phyloP scores from a whole-genome alignment of 331 rosid genomes.

The Quercus tomentella region DNA sequence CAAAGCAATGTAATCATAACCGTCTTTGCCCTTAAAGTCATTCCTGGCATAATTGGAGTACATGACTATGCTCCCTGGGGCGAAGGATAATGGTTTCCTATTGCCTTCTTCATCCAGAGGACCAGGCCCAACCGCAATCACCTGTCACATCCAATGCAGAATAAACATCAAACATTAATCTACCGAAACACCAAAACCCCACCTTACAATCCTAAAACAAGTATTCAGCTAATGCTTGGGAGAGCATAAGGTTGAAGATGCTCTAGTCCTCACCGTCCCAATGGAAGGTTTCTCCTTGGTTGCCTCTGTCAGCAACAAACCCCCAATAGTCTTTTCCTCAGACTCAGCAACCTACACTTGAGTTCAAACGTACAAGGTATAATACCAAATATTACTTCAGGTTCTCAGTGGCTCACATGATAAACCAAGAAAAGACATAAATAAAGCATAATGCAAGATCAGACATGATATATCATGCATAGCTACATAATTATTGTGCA shows the following conservation, averaged over 20 bases:
- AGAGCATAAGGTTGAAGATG: not conserved
- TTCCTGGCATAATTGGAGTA: slow-evolving; percentile 86
- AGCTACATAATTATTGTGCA: not conserved
- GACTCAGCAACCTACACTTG: slow-evolving; percentile 67
- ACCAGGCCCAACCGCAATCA: slow-evolving; percentile 82
- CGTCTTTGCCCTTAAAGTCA: slow-evolving; percentile 93
- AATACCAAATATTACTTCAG: not conserved
- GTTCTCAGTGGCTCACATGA: not conserved
- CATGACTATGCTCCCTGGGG: slow-evolving; percentile 63
- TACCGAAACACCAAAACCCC: not conserved
- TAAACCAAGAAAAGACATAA: not conserved
- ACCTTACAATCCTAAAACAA: not conserved
- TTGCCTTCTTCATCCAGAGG: slow-evolving; percentile 76
- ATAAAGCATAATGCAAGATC: not conserved
- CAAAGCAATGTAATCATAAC: slow-evolving; percentile 58
- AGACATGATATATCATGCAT: too few species aligned
- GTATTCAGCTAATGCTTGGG: not conserved
- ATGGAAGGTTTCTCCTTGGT: slow-evolving; percentile 80
- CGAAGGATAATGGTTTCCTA: slow-evolving; percentile 46
- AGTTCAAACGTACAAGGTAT: not conserved
- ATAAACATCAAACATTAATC: not conserved
- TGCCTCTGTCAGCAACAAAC: slow-evolving; percentile 79
- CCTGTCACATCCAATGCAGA: slow-evolving; percentile 34
- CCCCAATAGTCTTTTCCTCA: slow-evolving; percentile 82
- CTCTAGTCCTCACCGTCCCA: slow-evolving; percentile 52